Evolutionary conservation across 1,284 basidiomycete species (phyloP).

Genomic region (Naganishia sp.): DNA sequence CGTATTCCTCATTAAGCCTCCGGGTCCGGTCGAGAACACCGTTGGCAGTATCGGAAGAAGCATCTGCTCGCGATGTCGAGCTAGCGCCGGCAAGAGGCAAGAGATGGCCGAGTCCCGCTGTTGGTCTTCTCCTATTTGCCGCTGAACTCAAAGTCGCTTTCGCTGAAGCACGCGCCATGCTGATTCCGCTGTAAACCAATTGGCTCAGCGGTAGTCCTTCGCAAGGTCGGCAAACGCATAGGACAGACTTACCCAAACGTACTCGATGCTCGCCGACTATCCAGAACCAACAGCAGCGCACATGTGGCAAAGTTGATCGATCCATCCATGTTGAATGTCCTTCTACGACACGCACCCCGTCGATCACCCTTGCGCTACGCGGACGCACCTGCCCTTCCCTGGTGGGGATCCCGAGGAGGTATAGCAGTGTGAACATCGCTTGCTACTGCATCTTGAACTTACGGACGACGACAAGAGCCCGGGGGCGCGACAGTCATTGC

Average conservation of each 20-base stretch:
- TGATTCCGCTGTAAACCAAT: background rate
- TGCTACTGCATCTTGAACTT: too few species aligned
- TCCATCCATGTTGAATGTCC: conserved; percentile 6
- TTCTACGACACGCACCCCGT: background rate
- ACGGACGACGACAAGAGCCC: too few species aligned
- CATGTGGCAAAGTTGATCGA: too few species aligned
- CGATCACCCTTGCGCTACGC: background rate
- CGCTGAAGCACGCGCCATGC: background rate
- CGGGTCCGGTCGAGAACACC: conserved; percentile 2
- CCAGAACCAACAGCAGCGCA: too few species aligned
- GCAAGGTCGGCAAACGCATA: too few species aligned
- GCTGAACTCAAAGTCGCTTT: background rate
- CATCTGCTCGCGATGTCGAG: background rate
- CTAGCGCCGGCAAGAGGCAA: background rate
- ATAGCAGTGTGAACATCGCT: too few species aligned
- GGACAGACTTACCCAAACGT: background rate
- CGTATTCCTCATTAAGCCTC: conserved; percentile 17
- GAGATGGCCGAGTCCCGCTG: too few species aligned
- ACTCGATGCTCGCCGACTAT: too few species aligned
- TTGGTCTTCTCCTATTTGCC: background rate
- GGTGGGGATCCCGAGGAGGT: too few species aligned
- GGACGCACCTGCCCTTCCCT: conserved; percentile 2
- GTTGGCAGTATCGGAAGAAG: background rate
- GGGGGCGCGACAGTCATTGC: too few species aligned
- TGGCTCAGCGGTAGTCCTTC: background rate